These are phyloP conservation scores for Cutaneotrichosporon mucoides DNA, from an alignment of 1,284 basidiomycete genomes.

Conservation along the genomic window DNA sequence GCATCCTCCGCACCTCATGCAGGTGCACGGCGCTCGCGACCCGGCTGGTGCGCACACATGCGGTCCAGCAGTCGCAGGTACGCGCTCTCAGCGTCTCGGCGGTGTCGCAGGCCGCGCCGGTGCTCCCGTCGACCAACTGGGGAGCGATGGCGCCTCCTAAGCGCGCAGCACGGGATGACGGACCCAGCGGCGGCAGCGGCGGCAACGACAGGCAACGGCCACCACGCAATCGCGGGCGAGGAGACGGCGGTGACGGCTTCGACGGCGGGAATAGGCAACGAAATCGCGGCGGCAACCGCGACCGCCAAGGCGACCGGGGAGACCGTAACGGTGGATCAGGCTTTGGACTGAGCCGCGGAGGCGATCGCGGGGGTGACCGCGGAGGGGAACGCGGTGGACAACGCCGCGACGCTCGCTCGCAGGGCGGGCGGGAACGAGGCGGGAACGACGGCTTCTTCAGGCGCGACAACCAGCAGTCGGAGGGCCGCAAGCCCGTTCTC, in stretches of 20 bases:
- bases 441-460: too few species aligned
- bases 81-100: not conserved
- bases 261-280: not conserved
- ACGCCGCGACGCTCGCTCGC: not conserved
- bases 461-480: not conserved
- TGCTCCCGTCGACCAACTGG: constrained; percentile 8
- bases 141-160: constrained; percentile 1
- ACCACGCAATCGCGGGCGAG: not conserved
- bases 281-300: not conserved
- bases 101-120: not conserved
- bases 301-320: not conserved
- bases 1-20: constrained; percentile 4
- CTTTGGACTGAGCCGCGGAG: not conserved
- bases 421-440: not conserved
- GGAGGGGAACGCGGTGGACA: too few species aligned
- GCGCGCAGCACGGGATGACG: not conserved
- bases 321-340: not conserved
- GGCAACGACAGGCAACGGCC: not conserved
- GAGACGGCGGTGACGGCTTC: not conserved
- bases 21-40: not conserved
- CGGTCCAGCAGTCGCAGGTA: not conserved
- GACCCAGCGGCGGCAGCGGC: not conserved
- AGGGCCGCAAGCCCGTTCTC: not conserved
- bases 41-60: not conserved
- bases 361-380: too few species aligned